Evolutionary conservation across 1,284 basidiomycete genomes (phyloP), one percentile per base, ranked within the genome.

Genomic region (Tremellales sp.): DNA sequence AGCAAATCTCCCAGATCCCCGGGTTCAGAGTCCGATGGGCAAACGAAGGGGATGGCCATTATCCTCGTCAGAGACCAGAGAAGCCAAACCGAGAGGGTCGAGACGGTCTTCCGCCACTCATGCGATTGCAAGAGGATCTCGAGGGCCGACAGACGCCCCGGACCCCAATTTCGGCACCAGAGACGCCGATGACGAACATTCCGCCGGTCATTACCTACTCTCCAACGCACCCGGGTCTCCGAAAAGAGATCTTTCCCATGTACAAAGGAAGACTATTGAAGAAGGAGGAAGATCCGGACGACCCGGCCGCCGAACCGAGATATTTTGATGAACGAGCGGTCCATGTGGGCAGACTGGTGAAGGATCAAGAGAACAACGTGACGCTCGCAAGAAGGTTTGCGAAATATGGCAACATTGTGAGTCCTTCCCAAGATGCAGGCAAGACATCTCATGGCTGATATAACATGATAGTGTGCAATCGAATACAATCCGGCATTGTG

Each of bases 401-500:
- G n/a, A 50, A 37, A n/a, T 63, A 70, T 46, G 67, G 67, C 1
- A 41, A 34, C n/a, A 58, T 70, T 21, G 58, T 66, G 22, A 55
- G 58, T 55, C 13, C 16, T 10, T 14, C 2, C 31, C 9, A 21
- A 18, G 34, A 36, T 35, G 10, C 12, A 38, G 24, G 18, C n/a
- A 45, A 12, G 21, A 38, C 19, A 25, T 4, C 14, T 18, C 4
- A 0, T 10, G 22, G 25, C 43, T 48, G 33, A 56, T 26, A 25
- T 39, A 26, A 24, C 24, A 21, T 5, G 10, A 38, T 29, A 67
- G 63, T 46, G 45, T 3, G 16, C 45, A 2, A 46, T 69, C 37
- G 65, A 66, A 42, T 63, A 54, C 38, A 61, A 60, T 40, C 60
- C 56, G 0, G 3, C 21, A 14, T n/a, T 16, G 16, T 29, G 25